Evolutionary conservation across 1,284 basidiomycete species (phyloP).

Genomic region (Apiotrichum siamense): DNA sequence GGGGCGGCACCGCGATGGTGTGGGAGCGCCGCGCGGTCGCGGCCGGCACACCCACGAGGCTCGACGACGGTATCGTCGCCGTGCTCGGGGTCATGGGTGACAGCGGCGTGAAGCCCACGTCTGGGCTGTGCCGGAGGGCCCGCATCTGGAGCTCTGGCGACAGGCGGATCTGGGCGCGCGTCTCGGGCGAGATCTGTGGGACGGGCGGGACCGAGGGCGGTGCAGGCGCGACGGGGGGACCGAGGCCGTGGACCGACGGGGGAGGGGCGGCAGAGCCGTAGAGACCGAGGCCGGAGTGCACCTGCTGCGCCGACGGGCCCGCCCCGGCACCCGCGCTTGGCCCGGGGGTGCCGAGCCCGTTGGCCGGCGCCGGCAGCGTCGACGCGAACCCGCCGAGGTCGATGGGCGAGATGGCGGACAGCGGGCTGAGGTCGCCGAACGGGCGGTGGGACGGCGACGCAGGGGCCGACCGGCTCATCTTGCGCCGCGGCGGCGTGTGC

Average conservation of each 20-base stretch:
- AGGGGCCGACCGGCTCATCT: slow-evolving; percentile 7
- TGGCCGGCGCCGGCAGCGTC: too few relatives aligned
- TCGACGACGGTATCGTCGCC: background rate
- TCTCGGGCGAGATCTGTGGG: background rate
- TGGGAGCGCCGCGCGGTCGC: background rate
- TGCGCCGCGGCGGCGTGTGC: background rate
- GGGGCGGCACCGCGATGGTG: background rate
- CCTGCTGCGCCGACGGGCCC: background rate
- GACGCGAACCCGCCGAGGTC: slow-evolving; percentile 3
- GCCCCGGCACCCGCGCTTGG: too few relatives aligned
- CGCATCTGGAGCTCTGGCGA: slow-evolving; percentile 10
- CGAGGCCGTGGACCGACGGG: background rate
- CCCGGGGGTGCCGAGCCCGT: too few relatives aligned
- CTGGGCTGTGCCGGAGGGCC: background rate
- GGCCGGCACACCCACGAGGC: background rate
- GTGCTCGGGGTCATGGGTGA: background rate
- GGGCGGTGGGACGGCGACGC: slow-evolving; percentile 7
- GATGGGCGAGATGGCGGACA: slow-evolving; percentile 12
- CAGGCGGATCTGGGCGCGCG: slow-evolving; percentile 2
- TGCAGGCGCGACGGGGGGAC: background rate
- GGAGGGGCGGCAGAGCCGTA: background rate
- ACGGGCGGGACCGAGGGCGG: background rate
- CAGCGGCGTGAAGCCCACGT: slow-evolving; percentile 6
- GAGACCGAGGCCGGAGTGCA: background rate
- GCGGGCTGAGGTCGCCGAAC: slow-evolving; percentile 3